Percentiles rank a stretch among this genome's conserved stretches.
phyloP scores from a whole-genome alignment of 176 grass and related monocot genomes.

The Lolium multiflorum region DNA sequence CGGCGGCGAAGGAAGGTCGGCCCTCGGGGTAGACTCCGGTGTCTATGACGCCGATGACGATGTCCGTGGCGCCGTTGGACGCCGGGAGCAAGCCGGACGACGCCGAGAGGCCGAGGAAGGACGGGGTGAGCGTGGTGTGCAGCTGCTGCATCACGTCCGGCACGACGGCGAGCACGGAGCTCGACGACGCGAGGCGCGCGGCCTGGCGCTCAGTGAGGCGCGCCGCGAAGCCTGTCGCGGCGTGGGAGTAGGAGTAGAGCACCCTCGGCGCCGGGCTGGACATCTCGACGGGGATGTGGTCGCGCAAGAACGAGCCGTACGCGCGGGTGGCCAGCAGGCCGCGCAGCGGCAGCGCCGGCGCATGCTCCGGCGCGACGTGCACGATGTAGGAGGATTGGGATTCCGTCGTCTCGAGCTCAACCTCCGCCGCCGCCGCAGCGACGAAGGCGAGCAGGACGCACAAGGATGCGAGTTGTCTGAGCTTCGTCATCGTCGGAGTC shows the following conservation, averaged over 20 bases:
- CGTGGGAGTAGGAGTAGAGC: constrained; percentile 44
- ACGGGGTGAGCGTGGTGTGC: constrained; percentile 54
- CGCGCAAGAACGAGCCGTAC: background rate
- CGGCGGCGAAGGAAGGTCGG: constrained; percentile 28
- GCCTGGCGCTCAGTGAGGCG: constrained; percentile 52
- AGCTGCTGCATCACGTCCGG: background rate
- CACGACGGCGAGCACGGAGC: constrained; percentile 49
- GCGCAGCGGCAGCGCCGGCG: background rate
- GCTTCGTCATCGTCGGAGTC: too few species aligned
- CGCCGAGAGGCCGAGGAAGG: constrained; percentile 59
- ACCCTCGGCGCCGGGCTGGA: background rate
- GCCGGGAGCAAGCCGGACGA: constrained; percentile 39
- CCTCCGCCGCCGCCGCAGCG: background rate
- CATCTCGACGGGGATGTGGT: background rate
- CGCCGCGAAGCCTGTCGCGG: constrained; percentile 52
- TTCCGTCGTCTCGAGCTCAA: background rate
- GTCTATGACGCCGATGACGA: constrained; percentile 33
- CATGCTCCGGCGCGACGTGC: background rate
- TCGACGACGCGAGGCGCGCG: constrained; percentile 38
- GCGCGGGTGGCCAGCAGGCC: background rate
- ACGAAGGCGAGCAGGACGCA: background rate
- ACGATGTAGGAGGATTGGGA: constrained; percentile 2
- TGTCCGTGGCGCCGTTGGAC: constrained; percentile 31
- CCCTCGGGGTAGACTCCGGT: constrained; percentile 31
- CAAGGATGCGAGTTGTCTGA: background rate